phyloP scores from a whole-genome alignment of 345 rosid genomes.

The Corchorus olitorius region DNA sequence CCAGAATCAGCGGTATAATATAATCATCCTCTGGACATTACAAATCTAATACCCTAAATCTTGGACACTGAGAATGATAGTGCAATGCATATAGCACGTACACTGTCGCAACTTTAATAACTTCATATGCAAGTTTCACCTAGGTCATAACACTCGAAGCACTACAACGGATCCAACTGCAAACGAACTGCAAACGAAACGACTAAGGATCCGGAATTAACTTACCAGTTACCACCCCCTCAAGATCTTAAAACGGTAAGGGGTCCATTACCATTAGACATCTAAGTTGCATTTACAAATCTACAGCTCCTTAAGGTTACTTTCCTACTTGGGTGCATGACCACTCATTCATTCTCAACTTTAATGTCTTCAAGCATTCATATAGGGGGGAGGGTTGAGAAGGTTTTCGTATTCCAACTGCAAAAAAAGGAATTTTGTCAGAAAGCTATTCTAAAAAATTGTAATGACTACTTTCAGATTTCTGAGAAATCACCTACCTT shows the following conservation, averaged over 20 bases:
- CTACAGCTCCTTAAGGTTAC: slow-evolving; percentile 12
- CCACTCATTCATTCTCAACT: background rate
- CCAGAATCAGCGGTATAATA: background rate
- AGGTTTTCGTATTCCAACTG: slow-evolving; percentile 72
- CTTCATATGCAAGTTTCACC: slow-evolving; percentile 7
- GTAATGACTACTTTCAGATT: slow-evolving; percentile 6
- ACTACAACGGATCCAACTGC: background rate
- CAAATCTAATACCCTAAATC: background rate
- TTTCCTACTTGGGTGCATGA: background rate
- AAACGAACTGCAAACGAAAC: background rate
- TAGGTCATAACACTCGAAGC: background rate
- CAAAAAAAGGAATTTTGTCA: slow-evolving; percentile 21
- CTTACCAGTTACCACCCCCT: slow-evolving; percentile 18
- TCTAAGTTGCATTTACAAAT: slow-evolving; percentile 22
- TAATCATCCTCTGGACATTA: background rate
- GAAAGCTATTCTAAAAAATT: background rate
- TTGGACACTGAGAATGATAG: background rate
- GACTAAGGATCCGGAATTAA: background rate
- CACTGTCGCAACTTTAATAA: background rate
- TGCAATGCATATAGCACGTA: background rate
- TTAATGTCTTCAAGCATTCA: slow-evolving; percentile 33
- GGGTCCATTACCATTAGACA: slow-evolving; percentile 3
- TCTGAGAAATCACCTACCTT: slow-evolving; percentile 43
- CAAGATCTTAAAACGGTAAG: slow-evolving; percentile 22
- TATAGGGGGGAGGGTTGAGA: slow-evolving; percentile 26